A percentile compares a stretch with the other conserved stretches of the same genome.
These are phyloP conservation scores for Suhomyces emberorum DNA, from an alignment of 805 yeast genomes.

Conservation along the genomic window DNA sequence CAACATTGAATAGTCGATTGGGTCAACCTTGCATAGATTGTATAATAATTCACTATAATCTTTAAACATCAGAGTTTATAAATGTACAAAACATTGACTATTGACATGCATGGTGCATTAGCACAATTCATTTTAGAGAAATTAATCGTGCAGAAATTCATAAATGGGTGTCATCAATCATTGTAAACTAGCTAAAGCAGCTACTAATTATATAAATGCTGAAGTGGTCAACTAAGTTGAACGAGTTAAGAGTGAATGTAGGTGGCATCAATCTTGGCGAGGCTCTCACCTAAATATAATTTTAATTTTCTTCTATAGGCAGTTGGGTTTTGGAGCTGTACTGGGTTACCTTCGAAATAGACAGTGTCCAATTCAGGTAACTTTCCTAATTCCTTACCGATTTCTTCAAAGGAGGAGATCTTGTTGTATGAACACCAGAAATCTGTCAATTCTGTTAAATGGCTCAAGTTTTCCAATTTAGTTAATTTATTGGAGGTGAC, in stretches of 20 bases:
- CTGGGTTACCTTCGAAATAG: slow-evolving; percentile 90
- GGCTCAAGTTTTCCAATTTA: slow-evolving; percentile 60
- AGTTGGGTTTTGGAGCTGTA: slow-evolving; percentile 69
- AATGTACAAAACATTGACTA: too few species aligned
- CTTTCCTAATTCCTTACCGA: slow-evolving; percentile 61
- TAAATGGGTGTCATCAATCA: too few species aligned
- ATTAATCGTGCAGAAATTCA: too few species aligned
- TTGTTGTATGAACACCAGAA: slow-evolving; percentile 88
- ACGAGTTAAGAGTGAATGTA: too few species aligned
- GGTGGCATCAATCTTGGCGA: slow-evolving; percentile 89
- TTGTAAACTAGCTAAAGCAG: too few species aligned
- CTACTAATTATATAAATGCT: too few species aligned
- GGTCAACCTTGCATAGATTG: background rate
- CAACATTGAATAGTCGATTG: slow-evolving; percentile 36
- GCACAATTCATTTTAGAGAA: too few species aligned
- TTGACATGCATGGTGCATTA: too few species aligned
- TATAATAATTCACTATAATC: background rate
- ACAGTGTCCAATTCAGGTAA: slow-evolving; percentile 76
- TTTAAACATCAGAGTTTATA: too few species aligned
- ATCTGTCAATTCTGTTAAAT: slow-evolving; percentile 74
- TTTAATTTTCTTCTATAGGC: slow-evolving; percentile 82
- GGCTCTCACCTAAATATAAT: slow-evolving; percentile 64
- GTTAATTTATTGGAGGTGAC: slow-evolving; percentile 71
- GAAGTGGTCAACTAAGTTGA: too few species aligned
- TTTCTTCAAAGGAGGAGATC: slow-evolving; percentile 63